Evolutionary conservation across 371 early-diverging fungal species (phyloP), one percentile per base, ranked within the genome.

Genomic region (Zychaea mexicana): DNA sequence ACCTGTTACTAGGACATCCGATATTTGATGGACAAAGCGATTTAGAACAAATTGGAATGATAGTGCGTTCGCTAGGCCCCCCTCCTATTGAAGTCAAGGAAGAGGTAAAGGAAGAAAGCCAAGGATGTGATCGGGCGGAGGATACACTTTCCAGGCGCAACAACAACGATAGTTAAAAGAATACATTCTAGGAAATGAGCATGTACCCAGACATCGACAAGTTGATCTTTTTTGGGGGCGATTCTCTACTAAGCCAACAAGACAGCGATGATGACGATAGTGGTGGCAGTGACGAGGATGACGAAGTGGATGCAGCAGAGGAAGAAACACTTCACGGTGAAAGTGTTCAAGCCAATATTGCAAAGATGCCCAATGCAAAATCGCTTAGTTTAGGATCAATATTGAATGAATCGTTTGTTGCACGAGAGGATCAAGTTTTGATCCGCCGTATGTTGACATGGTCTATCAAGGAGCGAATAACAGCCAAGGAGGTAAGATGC

Each of bases 131-230:
- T 26, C 47, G 7, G 7, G n/a, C n/a, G n/a, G n/a, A 32, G 42
- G 7, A 22, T 28, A n/a, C 32, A 22, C n/a, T 8, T n/a, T 27
- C n/a, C 17, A 27, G 42, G 28, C 17, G 22, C 6, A 19, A n/a
- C n/a, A n/a, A n/a, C n/a, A n/a, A n/a, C n/a, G n/a, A n/a, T n/a
- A n/a, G n/a, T n/a, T 62, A 17, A 9, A 7, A 21, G 13, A 3
- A n/a, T 60, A 27, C 12, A 7, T 8, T 59, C 13, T 60, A 81
- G 82, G 82, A 78, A 66, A 70, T 83, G 67, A 24, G 33, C 2
- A 26, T 52, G 4, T 79, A 73, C 38, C 80, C 80, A 15, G 83
- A 83, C 52, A 54, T 67, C 4, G 69, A 76, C 55, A 83, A 83
- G 22, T 55, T 83, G 26, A 55, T 65, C 3, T 83, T 83, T 53